A percentile compares a stretch with the other conserved stretches of the same genome.
phyloP scores from a whole-genome alignment of 352 stramenopile species.

The Globisporangium megalacanthum region DNA sequence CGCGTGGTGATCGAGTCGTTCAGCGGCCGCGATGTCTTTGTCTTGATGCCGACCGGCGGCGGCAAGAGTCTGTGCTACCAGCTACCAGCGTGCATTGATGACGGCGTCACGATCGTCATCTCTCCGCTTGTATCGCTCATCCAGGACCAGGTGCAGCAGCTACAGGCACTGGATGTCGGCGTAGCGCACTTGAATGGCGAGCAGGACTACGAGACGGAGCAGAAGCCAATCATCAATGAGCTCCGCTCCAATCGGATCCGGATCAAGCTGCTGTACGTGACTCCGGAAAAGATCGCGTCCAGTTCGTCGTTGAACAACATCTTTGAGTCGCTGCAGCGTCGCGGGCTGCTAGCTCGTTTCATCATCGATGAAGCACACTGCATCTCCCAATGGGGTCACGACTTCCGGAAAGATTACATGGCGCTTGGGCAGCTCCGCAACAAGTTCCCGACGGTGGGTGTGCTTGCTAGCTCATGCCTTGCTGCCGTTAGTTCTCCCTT shows the following conservation, averaged over 20 bases:
- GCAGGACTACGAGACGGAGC: slow-evolving; percentile 82
- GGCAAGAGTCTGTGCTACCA: slow-evolving; percentile 99
- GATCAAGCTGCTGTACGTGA: slow-evolving; percentile 98
- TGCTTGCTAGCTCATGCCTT: neutral
- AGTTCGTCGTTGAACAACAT: slow-evolving; percentile 85
- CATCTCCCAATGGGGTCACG: slow-evolving; percentile 98
- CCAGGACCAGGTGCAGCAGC: slow-evolving; percentile 97
- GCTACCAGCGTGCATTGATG: slow-evolving; percentile 82
- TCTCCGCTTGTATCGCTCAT: slow-evolving; percentile 98
- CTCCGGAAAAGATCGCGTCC: slow-evolving; percentile 96
- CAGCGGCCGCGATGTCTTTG: slow-evolving; percentile 93
- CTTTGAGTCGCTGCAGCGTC: slow-evolving; percentile 77
- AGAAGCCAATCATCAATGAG: slow-evolving; percentile 84
- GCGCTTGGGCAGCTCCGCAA: neutral
- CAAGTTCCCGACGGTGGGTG: neutral
- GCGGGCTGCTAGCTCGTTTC: slow-evolving; percentile 92
- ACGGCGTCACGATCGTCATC: slow-evolving; percentile 96
- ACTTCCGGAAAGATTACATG: slow-evolving; percentile 87
- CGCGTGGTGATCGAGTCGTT: slow-evolving; percentile 93
- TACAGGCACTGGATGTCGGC: slow-evolving; percentile 91
- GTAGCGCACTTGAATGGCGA: slow-evolving; percentile 84
- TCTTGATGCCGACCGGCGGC: slow-evolving; percentile 98
- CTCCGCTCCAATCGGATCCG: slow-evolving; percentile 79
- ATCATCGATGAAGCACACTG: slow-evolving; percentile 97
- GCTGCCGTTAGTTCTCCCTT: too few species aligned